phyloP scores from a whole-genome alignment of 441 rosid genomes.

The Adansonia madagascariensis region DNA sequence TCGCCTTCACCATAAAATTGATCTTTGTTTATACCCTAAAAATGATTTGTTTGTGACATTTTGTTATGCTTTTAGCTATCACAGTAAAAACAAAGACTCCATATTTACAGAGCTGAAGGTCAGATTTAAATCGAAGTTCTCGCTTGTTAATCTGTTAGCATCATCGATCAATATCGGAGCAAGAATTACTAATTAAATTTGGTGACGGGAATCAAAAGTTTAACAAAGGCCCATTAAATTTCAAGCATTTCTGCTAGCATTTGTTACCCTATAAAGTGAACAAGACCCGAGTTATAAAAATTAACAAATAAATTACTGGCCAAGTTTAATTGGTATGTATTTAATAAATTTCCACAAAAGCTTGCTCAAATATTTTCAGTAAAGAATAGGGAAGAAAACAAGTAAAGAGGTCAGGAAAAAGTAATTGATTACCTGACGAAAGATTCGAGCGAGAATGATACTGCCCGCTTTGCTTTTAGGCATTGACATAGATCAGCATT shows the following conservation, averaged over 20 bases:
- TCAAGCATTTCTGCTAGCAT: too few species aligned
- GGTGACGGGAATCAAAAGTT: constrained; percentile 1
- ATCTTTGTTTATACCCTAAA: too few species aligned
- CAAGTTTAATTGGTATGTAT: too few species aligned
- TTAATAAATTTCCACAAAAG: too few species aligned
- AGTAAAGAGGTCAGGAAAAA: too few species aligned
- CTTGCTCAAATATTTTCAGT: too few species aligned
- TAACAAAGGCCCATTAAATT: neutral
- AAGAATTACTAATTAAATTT: neutral
- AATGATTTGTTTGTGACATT: constrained; percentile 19
- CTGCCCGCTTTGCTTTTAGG: neutral
- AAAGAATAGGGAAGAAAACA: too few species aligned
- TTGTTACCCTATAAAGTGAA: too few species aligned
- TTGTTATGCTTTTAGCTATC: neutral
- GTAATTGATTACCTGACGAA: neutral
- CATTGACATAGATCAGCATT: neutral
- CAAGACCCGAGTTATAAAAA: too few species aligned
- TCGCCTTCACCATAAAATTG: too few species aligned
- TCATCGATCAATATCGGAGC: neutral
- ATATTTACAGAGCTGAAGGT: neutral
- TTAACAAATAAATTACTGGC: too few species aligned
- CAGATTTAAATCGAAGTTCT: neutral
- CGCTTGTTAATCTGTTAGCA: neutral
- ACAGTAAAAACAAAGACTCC: neutral
- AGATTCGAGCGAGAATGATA: too few species aligned